Evolutionary conservation across 176 grass and related monocot genomes (phyloP).

Genomic region (Metroxylon sagu): DNA sequence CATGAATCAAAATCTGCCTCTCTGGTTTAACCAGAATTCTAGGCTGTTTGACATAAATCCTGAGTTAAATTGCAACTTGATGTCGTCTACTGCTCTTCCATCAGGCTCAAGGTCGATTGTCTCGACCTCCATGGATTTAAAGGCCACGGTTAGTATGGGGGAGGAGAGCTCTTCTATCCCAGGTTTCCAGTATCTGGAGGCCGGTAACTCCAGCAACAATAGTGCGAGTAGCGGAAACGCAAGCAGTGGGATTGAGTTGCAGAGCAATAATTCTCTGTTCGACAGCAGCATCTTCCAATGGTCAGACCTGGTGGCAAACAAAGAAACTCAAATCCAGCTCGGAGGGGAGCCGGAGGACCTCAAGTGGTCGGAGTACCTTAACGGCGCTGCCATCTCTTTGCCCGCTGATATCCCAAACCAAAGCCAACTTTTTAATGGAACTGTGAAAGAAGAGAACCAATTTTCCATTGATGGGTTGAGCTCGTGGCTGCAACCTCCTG

Average conservation of each 20-base stretch:
- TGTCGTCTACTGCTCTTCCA: background rate
- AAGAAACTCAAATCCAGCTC: background rate
- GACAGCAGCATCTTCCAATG: constrained; percentile 5
- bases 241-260: constrained; percentile 1
- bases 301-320: background rate
- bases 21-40: background rate
- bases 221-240: constrained; percentile 3
- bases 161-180: no score
- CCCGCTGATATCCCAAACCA: background rate
- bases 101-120: background rate
- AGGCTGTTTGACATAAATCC: constrained; percentile 1
- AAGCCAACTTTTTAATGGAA: background rate
- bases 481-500: background rate
- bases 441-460: background rate
- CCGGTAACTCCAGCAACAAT: background rate
- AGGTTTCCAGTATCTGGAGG: background rate
- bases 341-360: constrained; percentile 11
- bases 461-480: background rate
- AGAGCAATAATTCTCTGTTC: constrained; percentile 1
- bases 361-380: constrained; percentile 14
- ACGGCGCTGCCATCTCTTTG: background rate
- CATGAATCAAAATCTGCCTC: background rate
- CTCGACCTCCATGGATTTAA: background rate
- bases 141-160: no score
- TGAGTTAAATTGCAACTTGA: background rate